phyloP scores from a whole-genome alignment of 192 early-diverging fungal species.

The Coemansia sp. region DNA sequence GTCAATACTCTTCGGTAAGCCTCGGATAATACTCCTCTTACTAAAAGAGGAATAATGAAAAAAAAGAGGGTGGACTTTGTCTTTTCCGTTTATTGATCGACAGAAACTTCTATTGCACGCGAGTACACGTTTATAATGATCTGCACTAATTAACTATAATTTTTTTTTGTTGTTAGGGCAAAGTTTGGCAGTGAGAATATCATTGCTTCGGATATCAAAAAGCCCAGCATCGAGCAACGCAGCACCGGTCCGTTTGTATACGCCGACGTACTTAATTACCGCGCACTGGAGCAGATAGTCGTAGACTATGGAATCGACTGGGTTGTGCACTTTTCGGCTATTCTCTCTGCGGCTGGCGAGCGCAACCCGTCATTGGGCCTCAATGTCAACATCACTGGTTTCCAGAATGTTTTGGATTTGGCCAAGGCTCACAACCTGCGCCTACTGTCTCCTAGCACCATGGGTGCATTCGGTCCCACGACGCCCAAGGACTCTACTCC shows the following conservation, averaged over 20 bases:
- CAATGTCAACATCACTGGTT: slow-evolving; percentile 66
- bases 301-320: slow-evolving; percentile 68
- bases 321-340: slow-evolving; percentile 69
- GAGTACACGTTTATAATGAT: slow-evolving; percentile 8
- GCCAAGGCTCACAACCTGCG: slow-evolving; percentile 62
- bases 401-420: slow-evolving; percentile 66
- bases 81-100: neutral
- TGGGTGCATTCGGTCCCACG: slow-evolving; percentile 70
- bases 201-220: slow-evolving; percentile 66
- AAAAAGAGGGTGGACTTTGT: neutral
- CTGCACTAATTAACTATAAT: neutral
- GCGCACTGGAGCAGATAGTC: slow-evolving; percentile 63
- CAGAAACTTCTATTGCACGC: slow-evolving; percentile 3
- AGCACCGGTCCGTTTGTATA: slow-evolving; percentile 64
- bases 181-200: slow-evolving; percentile 66
- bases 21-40: neutral
- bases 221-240: slow-evolving; percentile 58
- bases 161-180: slow-evolving; percentile 21
- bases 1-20: slow-evolving; percentile 62
- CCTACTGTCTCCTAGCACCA: slow-evolving; percentile 64
- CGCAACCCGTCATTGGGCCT: slow-evolving; percentile 61
- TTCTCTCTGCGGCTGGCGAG: slow-evolving; percentile 70
- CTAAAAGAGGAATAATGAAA: neutral
- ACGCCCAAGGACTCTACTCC: slow-evolving; percentile 66
- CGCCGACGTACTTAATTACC: slow-evolving; percentile 67